These are phyloP conservation scores for Epicoccum sorghinum DNA, from an alignment of 2,329 filamentous ascomycete species.

Conservation along the genomic window DNA sequence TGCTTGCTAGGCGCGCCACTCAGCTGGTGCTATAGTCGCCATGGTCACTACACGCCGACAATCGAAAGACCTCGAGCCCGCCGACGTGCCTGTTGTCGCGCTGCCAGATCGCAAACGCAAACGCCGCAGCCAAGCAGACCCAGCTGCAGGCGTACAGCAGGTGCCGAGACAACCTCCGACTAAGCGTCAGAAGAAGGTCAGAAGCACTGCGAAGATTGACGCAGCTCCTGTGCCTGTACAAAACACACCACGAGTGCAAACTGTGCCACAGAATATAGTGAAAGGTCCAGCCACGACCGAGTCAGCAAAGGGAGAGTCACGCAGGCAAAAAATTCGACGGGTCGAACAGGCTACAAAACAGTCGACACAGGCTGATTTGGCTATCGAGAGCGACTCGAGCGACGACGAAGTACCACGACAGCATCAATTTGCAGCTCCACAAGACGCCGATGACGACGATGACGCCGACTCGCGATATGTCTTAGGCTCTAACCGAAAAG, in stretches of 20 bases:
- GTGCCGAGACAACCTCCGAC: slow-evolving; percentile 2
- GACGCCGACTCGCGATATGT: slow-evolving; percentile 13
- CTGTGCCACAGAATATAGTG: not conserved
- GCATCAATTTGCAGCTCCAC: not conserved
- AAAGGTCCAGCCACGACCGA: not conserved
- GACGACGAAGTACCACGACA: not conserved
- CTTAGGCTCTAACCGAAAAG: slow-evolving; percentile 4
- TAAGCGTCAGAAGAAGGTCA: slow-evolving; percentile 13
- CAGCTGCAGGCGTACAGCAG: not conserved
- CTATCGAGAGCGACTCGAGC: not conserved
- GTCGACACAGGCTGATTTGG: not conserved
- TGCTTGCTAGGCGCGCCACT: not conserved
- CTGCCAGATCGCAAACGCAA: slow-evolving; percentile 2
- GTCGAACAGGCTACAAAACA: not conserved
- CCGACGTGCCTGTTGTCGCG: not conserved
- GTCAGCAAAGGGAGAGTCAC: not conserved
- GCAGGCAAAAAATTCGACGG: not conserved
- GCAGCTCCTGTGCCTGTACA: not conserved
- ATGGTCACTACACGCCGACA: slow-evolving; percentile 14
- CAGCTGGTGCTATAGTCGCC: not conserved
- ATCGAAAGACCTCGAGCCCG: slow-evolving; percentile 5
- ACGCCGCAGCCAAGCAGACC: not conserved
- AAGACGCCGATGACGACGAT: slow-evolving; percentile 2
- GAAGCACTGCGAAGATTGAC: not conserved
- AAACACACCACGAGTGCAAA: not conserved